Conservation (phyloP, 2,329 filamentous ascomycete species). For the Ophiocordyceps camponoti-floridani region DNA sequence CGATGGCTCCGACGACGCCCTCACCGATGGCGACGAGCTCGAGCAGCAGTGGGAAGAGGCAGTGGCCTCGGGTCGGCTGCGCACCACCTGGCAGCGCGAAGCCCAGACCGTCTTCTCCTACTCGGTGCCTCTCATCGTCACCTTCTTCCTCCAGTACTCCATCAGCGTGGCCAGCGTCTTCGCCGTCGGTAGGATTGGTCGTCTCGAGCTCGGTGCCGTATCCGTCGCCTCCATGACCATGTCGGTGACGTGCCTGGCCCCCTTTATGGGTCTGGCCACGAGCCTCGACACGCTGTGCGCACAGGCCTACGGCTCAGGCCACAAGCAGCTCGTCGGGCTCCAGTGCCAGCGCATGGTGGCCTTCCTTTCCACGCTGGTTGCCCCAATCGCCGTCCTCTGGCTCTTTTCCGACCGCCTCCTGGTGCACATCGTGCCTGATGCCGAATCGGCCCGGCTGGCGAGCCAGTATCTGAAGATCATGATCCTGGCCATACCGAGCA, state of each 20-base stretch:
- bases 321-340: conserved; percentile 70
- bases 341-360: conserved; percentile 69
- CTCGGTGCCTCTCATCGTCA: conserved; percentile 48
- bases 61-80: conserved; percentile 61
- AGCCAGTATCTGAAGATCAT: conserved; percentile 57
- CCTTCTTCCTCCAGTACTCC: conserved; percentile 67
- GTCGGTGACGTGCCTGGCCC: conserved; percentile 60
- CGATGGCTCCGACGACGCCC: conserved; percentile 9
- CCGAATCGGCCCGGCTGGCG: conserved; percentile 48
- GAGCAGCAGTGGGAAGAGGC: conserved; percentile 73
- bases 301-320: conserved; percentile 84
- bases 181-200: conserved; percentile 59
- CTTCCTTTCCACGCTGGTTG: conserved; percentile 54
- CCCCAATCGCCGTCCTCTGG: conserved; percentile 60
- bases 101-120: conserved; percentile 62
- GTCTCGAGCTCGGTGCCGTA: conserved; percentile 30
- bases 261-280: conserved; percentile 74
- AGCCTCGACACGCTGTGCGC: conserved; percentile 83
- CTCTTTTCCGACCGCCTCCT: conserved; percentile 48
- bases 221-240: conserved; percentile 53
- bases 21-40: conserved; percentile 29
- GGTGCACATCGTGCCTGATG: conserved; percentile 21
- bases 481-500: conserved; percentile 56
- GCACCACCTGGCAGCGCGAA: conserved; percentile 84
- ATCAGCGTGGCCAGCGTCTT: conserved; percentile 71